Evolutionary conservation across 352 stramenopile genomes (phyloP).

Genomic region (Elongisporangium anandrum): DNA sequence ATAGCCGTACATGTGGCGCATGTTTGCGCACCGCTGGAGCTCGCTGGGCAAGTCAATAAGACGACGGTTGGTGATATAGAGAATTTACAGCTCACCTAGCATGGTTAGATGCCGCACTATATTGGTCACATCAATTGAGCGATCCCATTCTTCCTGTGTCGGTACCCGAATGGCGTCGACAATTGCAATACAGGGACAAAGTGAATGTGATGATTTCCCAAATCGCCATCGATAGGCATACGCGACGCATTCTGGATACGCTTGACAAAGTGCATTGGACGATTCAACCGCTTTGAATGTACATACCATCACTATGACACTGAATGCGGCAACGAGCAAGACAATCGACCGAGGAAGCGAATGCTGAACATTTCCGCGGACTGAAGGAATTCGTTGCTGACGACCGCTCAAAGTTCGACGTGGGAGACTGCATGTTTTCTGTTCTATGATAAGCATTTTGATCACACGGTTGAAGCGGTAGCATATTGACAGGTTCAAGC

Average conservation of each 20-base stretch:
- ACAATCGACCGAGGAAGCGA: not conserved
- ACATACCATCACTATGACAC: slow-evolving; percentile 8
- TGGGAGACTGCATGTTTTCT: no score
- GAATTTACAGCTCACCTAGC: slow-evolving; percentile 11
- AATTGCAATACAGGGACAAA: slow-evolving; percentile 1
- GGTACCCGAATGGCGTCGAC: not conserved
- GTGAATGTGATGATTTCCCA: not conserved
- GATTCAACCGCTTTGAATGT: slow-evolving; percentile 8
- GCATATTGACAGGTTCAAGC: slow-evolving; percentile 29
- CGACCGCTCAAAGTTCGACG: no score
- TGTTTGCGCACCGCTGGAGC: slow-evolving; percentile 18
- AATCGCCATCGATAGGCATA: slow-evolving; percentile 15
- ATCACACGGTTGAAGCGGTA: slow-evolving; percentile 34
- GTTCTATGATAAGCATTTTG: slow-evolving; percentile 23
- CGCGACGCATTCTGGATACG: slow-evolving; percentile 24
- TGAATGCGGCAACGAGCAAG: slow-evolving; percentile 2
- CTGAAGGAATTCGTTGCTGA: no score
- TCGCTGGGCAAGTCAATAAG: slow-evolving; percentile 21
- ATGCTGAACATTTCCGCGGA: not conserved
- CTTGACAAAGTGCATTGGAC: slow-evolving; percentile 9
- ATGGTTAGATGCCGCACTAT: not conserved
- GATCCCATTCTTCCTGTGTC: slow-evolving; percentile 3
- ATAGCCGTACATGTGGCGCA: slow-evolving; percentile 33
- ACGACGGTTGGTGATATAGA: slow-evolving; percentile 30
- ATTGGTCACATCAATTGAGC: not conserved